Percentiles rank a stretch among this genome's conserved stretches.
phyloP scores from a whole-genome alignment of 2,329 filamentous ascomycete genomes.

The Colletotrichum incanum region DNA sequence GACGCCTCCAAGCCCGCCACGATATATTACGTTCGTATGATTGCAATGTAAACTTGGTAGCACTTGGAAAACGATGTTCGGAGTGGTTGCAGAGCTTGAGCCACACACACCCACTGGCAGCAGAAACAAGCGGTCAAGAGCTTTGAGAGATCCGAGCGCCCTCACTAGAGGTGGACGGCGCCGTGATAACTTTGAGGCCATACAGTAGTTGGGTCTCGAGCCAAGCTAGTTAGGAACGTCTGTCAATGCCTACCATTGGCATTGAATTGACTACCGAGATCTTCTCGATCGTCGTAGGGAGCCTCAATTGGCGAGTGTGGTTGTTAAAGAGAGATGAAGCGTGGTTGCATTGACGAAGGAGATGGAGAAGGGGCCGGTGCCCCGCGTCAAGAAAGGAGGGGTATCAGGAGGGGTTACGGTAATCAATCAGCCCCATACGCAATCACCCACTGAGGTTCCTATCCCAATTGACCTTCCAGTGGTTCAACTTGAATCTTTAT shows the following conservation, averaged over 20 bases:
- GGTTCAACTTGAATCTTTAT: conserved; percentile 7
- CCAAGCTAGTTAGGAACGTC: conserved; percentile 5
- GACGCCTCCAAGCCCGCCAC: background rate
- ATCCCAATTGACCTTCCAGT: background rate
- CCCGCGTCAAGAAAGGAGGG: conserved; percentile 20
- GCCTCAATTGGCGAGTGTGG: background rate
- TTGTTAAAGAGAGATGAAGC: background rate
- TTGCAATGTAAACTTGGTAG: conserved; percentile 6
- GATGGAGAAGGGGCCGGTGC: background rate
- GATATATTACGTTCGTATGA: background rate
- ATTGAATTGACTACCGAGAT: background rate
- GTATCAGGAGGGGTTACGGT: background rate
- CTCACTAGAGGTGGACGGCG: conserved; percentile 30
- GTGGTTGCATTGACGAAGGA: background rate
- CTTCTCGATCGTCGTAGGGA: no score
- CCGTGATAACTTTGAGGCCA: conserved; percentile 24
- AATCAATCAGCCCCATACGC: background rate
- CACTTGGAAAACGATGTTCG: background rate
- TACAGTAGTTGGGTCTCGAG: conserved; percentile 5
- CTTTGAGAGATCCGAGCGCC: conserved; percentile 31
- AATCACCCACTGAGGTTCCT: background rate
- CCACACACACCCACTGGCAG: conserved; percentile 15
- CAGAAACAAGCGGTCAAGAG: conserved; percentile 38
- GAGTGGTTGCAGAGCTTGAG: conserved; percentile 4
- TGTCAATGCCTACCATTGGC: background rate